Evolutionary conservation across 2,329 filamentous ascomycete species (phyloP).

Genomic region (Diaporthe ilicicola): DNA sequence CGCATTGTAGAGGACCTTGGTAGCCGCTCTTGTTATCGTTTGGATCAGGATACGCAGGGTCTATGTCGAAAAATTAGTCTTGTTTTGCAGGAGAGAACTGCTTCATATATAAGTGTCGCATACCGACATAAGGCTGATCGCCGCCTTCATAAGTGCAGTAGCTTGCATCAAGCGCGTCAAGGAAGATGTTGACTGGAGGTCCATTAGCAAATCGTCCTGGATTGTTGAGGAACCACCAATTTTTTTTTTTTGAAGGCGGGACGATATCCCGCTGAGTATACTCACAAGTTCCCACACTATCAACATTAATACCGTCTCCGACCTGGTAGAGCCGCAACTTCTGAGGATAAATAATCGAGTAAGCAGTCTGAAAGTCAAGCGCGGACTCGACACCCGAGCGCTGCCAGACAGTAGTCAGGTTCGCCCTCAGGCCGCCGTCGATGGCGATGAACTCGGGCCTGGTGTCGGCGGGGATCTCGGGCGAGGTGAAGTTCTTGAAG

Average conservation of each 20-base stretch:
- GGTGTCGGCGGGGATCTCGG: conserved; percentile 29
- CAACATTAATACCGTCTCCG: conserved; percentile 50
- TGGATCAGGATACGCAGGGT: conserved; percentile 58
- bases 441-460: conserved; percentile 28
- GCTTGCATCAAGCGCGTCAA: conserved; percentile 58
- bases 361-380: conserved; percentile 47
- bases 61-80: conserved; percentile 33
- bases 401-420: conserved; percentile 30
- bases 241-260: no score
- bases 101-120: no score
- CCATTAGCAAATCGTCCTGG: conserved; percentile 22
- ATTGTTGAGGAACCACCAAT: not conserved
- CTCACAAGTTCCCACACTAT: conserved; percentile 29
- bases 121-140: conserved; percentile 54
- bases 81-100: fast-evolving
- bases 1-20: conserved; percentile 50
- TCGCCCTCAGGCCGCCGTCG: conserved; percentile 29
- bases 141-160: conserved; percentile 59
- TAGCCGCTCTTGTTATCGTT: conserved; percentile 50
- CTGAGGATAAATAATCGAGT: conserved; percentile 51
- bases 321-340: conserved; percentile 50
- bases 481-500: conserved; percentile 29
- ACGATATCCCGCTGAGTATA: not conserved
- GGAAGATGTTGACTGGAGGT: conserved; percentile 49
- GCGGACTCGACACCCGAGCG: conserved; percentile 44